These are phyloP conservation scores for Clonostachys solani DNA, from an alignment of 2,329 filamentous ascomycete species.

Conservation along the genomic window DNA sequence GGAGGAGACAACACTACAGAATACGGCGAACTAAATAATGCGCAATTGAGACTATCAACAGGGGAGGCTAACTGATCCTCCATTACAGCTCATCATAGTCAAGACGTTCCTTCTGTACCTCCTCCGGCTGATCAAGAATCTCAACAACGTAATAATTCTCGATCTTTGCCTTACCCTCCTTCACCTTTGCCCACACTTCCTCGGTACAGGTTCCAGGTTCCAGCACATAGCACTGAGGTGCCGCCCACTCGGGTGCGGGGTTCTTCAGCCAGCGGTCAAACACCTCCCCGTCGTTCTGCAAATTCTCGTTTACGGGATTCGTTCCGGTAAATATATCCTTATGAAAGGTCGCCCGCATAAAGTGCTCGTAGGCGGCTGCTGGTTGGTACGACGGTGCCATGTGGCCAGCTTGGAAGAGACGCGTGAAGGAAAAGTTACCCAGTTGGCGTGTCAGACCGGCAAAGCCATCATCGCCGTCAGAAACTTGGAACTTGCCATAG, in stretches of 20 bases:
- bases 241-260: background rate
- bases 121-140: conserved; percentile 2
- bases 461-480: conserved; percentile 45
- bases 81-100: conserved; percentile 1
- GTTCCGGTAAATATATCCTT: conserved; percentile 51
- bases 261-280: conserved; percentile 1
- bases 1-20: too few relatives aligned
- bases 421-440: conserved; percentile 66
- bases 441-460: conserved; percentile 66
- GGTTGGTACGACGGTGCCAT: conserved; percentile 58
- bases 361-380: conserved; percentile 49
- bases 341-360: conserved; percentile 52
- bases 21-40: too few relatives aligned
- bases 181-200: conserved; percentile 46
- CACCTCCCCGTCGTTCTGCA: background rate
- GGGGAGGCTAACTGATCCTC: too few relatives aligned
- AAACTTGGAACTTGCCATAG: conserved; percentile 58
- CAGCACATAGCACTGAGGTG: conserved; percentile 53
- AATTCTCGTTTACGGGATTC: conserved; percentile 36
- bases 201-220: conserved; percentile 50
- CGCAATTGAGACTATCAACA: too few relatives aligned
- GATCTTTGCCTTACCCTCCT: conserved; percentile 44
- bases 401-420: conserved; percentile 63
- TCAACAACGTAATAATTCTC: conserved; percentile 25
- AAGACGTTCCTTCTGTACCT: background rate